phyloP scores from a whole-genome alignment of 345 rosid species.

The Rubroshorea leprosula region DNA sequence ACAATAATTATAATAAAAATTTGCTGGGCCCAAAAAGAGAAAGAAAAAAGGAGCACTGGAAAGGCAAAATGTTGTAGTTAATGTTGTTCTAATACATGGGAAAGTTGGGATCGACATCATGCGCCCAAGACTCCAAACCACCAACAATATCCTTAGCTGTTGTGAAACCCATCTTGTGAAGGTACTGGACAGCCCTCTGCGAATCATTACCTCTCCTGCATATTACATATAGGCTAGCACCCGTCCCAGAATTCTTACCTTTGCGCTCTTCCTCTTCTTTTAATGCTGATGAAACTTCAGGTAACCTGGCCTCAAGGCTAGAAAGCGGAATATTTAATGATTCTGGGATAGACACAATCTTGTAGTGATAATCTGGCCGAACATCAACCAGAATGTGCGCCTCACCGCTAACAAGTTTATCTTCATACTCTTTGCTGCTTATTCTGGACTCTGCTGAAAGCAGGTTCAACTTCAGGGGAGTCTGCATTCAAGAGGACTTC shows the following conservation, averaged over 20 bases:
- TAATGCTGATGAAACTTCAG: slow-evolving; percentile 56
- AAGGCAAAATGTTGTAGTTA: background rate
- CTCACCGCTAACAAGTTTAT: slow-evolving; percentile 38
- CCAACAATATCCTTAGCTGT: slow-evolving; percentile 76
- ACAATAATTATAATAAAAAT: too few relatives aligned
- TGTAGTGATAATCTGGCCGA: slow-evolving; percentile 79
- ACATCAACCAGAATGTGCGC: slow-evolving; percentile 65
- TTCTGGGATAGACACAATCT: slow-evolving; percentile 76
- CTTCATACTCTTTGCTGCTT: slow-evolving; percentile 50
- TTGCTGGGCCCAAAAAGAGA: too few relatives aligned
- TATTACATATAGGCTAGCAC: slow-evolving; percentile 47
- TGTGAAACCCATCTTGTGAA: slow-evolving; percentile 51
- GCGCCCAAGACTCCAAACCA: slow-evolving; percentile 78
- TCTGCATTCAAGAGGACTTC: slow-evolving; percentile 34
- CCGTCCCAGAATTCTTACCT: slow-evolving; percentile 17
- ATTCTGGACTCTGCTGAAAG: slow-evolving; percentile 55
- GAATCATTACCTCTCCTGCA: slow-evolving; percentile 96
- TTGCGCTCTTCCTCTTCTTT: slow-evolving; percentile 35
- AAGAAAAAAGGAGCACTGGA: too few relatives aligned
- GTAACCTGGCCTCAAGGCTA: slow-evolving; percentile 53
- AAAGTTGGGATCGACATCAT: slow-evolving; percentile 67
- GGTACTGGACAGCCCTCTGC: slow-evolving; percentile 76
- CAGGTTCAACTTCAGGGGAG: slow-evolving; percentile 50
- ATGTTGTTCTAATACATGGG: slow-evolving; percentile 49
- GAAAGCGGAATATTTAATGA: slow-evolving; percentile 68